These are phyloP conservation scores for Cyclotella cryptica DNA, from an alignment of 108 stramenopile genomes.

Conservation along the genomic window DNA sequence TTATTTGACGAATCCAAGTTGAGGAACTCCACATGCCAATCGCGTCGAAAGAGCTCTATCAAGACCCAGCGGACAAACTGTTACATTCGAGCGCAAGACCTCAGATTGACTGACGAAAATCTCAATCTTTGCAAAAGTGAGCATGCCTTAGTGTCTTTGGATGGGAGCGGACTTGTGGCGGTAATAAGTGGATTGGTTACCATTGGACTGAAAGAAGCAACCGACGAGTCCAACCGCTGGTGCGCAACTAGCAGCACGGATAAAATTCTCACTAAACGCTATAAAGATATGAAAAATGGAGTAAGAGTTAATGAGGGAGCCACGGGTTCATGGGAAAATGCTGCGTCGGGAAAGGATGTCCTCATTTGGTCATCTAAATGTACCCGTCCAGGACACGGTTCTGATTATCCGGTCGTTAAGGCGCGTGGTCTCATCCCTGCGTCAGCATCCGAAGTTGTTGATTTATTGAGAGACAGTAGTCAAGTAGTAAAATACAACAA, in stretches of 20 bases:
- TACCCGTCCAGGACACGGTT: slow-evolving; percentile 44
- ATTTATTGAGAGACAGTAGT: slow-evolving; percentile 64
- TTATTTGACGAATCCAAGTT: slow-evolving; percentile 9
- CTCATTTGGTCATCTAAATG: slow-evolving; percentile 53
- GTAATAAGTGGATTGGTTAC: slow-evolving; percentile 54
- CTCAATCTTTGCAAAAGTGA: slow-evolving; percentile 12
- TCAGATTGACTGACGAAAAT: slow-evolving; percentile 11
- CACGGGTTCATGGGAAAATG: slow-evolving; percentile 45
- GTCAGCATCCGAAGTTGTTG: slow-evolving; percentile 50
- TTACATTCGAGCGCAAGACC: slow-evolving; percentile 33
- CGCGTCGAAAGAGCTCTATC: background rate
- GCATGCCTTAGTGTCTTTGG: slow-evolving; percentile 14
- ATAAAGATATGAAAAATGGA: slow-evolving; percentile 5
- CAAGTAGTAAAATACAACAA: slow-evolving; percentile 68
- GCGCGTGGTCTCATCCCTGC: slow-evolving; percentile 61
- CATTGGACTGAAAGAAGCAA: slow-evolving; percentile 49
- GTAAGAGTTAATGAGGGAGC: background rate
- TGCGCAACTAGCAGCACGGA: slow-evolving; percentile 55
- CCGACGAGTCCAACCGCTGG: slow-evolving; percentile 67
- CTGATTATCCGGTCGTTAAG: slow-evolving; percentile 67
- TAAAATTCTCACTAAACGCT: slow-evolving; percentile 38
- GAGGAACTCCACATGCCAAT: background rate
- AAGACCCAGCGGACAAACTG: slow-evolving; percentile 12
- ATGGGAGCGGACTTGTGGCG: slow-evolving; percentile 5
- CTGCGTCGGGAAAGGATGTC: slow-evolving; percentile 38